Base-by-base conservation (phyloP, 306 rosid species). In the Prunus fruticosa region DNA sequence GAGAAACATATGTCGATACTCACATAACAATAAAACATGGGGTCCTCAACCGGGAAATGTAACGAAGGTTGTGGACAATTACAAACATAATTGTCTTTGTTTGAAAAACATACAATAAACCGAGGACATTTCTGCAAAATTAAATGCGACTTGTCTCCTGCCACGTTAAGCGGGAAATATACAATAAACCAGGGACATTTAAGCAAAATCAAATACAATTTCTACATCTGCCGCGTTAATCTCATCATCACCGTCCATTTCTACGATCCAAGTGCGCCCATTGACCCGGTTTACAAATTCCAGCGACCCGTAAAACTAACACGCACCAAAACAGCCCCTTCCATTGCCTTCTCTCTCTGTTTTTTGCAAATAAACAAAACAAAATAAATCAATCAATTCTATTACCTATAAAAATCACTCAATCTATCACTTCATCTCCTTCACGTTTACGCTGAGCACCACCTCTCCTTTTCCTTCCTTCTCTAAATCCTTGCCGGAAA, bases 401-500 rank as follows among this genome's bases (percentile, higher is more conserved):
- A 71, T 12, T 6, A 34, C 51, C 52, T 6, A 41, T 43, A 41
- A 23, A 38, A 43, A 45, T 60, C 27, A 6, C 16, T 57, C 27
- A 18, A 9, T 76, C 69, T 63, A 43, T 75, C 61, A 5, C 53
- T 22, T 34, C 19, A 61, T 46, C 73, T 56, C 28, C 56, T 45
- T 27, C 19, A 16, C 53, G 18, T 49, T 49, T 49, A 12, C 53
- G 53, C 65, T 20, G 58, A 50, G 27, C 78, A 15, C 79, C 63
- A 34, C 70, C 78, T 67, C 72, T 23, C 69, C 64, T n/a, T 34
- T 38, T 77, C 14, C 10, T 32, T 25, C 61, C 65, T 30, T 22
- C 63, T 46, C 5, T 6, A 27, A 41, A 64, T 22, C 58, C 80
- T 61, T 69, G 70, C 85, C 83, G 76, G 81, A 68, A 75, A 46